Base-by-base conservation (phyloP, 495 filamentous ascomycete genomes). In the Venustampulla echinocandica region DNA sequence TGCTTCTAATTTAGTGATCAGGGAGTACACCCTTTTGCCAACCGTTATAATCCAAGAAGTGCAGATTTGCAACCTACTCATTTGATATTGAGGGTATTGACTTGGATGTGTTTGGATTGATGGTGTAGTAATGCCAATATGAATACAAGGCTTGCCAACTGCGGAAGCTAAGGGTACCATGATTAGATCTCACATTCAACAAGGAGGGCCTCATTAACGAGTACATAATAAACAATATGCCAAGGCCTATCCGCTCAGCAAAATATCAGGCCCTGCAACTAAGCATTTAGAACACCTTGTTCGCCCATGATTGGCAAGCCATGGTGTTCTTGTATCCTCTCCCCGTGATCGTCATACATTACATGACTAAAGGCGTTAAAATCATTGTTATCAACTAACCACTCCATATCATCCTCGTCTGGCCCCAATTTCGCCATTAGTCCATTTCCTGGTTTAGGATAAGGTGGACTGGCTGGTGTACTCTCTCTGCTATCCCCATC, bases 371-470 rank as follows among this genome's bases (percentile, higher is more conserved):
- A 77, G 4, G 74, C 65, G 49, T 74, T 72, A 48, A 64, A 70
- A 47, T 75, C 74, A 23, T 66, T 64, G 18, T 73, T 72, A 13
- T 65, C 64, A 37, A 75, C 47, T 15, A 65, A 39, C 61, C 61
- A 64, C 34, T 66, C 64, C 2, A 66, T 55, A 42, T 77, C 74
- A 18, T 74, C 61, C 14, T 63, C 54, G 44, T 74, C 71, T 1
- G 62, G 62, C 27, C 59, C 57, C 14, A 77, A 52, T 27, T 60
- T 62, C 4, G 60, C 58, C 39, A 74, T 73, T 38, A 75, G 42
- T 6, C 75, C 75, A 41, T 74, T 74, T 2, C 82, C 84, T 11
- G 79, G 64, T 53, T 76, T 75, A 1, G 85, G 82, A 66, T 86
- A 86, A 7, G 80, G 64, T 17, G 79, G 69, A 33, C 75, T 76